Conservation (phyloP, 192 early-diverging fungal species). For the Chytriomyces hyalinus region DNA sequence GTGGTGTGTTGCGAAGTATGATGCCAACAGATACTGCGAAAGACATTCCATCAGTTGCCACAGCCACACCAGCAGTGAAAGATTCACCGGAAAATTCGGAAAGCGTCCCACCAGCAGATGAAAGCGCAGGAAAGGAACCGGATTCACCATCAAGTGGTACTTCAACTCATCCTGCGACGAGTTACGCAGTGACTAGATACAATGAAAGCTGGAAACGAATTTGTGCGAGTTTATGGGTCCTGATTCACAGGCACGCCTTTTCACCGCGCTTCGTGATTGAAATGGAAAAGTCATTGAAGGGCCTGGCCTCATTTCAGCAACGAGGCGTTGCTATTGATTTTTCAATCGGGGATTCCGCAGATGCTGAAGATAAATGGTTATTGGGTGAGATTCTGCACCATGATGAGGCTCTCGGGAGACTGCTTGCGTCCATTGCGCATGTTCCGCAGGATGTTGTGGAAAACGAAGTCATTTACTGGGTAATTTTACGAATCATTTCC, state of each 20-base stretch:
- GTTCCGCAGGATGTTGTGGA: background rate
- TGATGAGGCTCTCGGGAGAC: conserved; percentile 18
- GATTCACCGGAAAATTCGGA: too few relatives aligned
- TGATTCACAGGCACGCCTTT: conserved; percentile 26
- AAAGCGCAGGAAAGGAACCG: too few relatives aligned
- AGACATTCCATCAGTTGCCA: background rate
- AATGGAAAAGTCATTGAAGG: background rate
- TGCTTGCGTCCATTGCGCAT: conserved; percentile 13
- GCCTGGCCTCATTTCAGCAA: conserved; percentile 4
- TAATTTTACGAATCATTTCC: background rate
- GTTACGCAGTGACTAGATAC: background rate
- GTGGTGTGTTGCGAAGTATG: background rate
- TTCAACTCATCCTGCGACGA: background rate
- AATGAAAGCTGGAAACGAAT: conserved; percentile 23
- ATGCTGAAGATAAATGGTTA: conserved; percentile 6
- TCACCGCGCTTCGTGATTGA: conserved; percentile 13
- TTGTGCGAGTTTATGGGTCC: conserved; percentile 20
- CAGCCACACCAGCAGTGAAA: too few relatives aligned
- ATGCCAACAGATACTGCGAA: conserved; percentile 2
- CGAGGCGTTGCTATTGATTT: background rate
- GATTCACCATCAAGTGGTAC: too few relatives aligned
- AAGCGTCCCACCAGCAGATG: too few relatives aligned
- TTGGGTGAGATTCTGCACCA: conserved; percentile 28
- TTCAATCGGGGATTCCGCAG: background rate
- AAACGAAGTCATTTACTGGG: conserved; percentile 34